Base-by-base conservation (phyloP, 2,329 filamentous ascomycete species). In the Dothideomycetes sp. region DNA sequence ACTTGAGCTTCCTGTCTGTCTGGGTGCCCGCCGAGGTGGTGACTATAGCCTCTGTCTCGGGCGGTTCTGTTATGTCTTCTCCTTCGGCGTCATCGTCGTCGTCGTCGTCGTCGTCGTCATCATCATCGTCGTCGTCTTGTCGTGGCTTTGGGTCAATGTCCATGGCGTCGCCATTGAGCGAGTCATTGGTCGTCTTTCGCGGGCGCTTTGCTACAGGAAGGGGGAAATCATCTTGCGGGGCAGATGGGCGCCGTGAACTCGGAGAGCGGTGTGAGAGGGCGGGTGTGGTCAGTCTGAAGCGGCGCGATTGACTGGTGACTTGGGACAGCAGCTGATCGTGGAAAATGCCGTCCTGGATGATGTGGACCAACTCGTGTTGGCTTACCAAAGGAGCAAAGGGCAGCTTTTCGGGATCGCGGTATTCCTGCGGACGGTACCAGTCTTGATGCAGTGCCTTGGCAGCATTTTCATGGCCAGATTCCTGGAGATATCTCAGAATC, bases 291-390 rank as follows among this genome's bases (percentile, higher is more conserved):
- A 48, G 23, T 28, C 36, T 41, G 41, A 45, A 48, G 25, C 46
- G 43, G 11, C 39, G 39, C 11, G 33, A 32, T 23, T 45, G 33
- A 23, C 42, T 45, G 20, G 43, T 39, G 33, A 48, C 43, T 4
- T 39, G 31, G 10, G 46, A 49, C 32, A 45, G 49, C 30, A 58
- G 33, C 44, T 65, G 59, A 50, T 71, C 68, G 45, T 69, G 61
- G 49, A 56, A 62, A 32, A 82, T 61, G 41, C 77, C 78, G 54
- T 80, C 76, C 53, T 81, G 78, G 23, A 81, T 71, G 39, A 82
- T 64, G 31, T 70, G 67, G 32, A 81, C 65, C 44, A 82, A 64
- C 25, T 74, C 71, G 54, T 76, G 71, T 24, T 71, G 68, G 51
- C 68, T 69, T 52, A 80, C 73, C 51, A 70, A 67, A 33, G 64